phyloP scores from a whole-genome alignment of 1,284 basidiomycete genomes.

The Ceratobasidium sp. region DNA sequence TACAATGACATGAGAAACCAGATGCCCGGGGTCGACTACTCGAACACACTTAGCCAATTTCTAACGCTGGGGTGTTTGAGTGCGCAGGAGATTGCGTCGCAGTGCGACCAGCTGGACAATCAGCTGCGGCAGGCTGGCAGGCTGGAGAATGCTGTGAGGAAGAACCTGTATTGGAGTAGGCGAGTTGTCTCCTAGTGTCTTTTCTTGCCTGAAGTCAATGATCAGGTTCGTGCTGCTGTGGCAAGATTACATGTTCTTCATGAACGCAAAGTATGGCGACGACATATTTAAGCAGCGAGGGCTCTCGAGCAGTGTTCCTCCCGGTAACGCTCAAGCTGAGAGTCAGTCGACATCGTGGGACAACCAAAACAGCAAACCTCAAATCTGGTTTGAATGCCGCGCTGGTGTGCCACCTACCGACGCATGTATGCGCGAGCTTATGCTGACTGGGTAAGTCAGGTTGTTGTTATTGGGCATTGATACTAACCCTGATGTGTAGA shows the following conservation, averaged over 20 bases:
- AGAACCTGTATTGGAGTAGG: slow-evolving; percentile 60
- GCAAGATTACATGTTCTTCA: slow-evolving; percentile 68
- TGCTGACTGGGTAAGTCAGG: slow-evolving; percentile 11
- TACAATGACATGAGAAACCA: slow-evolving; percentile 70
- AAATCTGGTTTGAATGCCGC: slow-evolving; percentile 61
- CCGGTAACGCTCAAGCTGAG: not conserved
- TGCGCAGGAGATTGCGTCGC: slow-evolving; percentile 59
- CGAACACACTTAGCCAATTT: slow-evolving; percentile 66
- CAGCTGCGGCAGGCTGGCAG: slow-evolving; percentile 47
- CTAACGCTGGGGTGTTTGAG: slow-evolving; percentile 64
- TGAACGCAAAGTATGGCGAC: slow-evolving; percentile 55
- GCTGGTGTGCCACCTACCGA: slow-evolving; percentile 68
- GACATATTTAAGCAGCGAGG: slow-evolving; percentile 51
- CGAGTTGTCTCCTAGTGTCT: slow-evolving; percentile 48
- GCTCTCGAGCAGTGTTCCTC: slow-evolving; percentile 48
- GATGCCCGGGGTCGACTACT: slow-evolving; percentile 64
- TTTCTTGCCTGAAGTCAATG: slow-evolving; percentile 5
- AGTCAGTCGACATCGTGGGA: slow-evolving; percentile 35
- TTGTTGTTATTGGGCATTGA: slow-evolving; percentile 49
- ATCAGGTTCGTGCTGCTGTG: slow-evolving; percentile 66
- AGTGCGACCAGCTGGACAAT: slow-evolving; percentile 51
- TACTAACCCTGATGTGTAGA: slow-evolving; percentile 55
- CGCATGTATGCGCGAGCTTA: slow-evolving; percentile 65
- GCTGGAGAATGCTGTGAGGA: slow-evolving; percentile 56
- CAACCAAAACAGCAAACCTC: slow-evolving; percentile 48